phyloP scores from a whole-genome alignment of 2,329 filamentous ascomycete species.

The Trichophyton simii region DNA sequence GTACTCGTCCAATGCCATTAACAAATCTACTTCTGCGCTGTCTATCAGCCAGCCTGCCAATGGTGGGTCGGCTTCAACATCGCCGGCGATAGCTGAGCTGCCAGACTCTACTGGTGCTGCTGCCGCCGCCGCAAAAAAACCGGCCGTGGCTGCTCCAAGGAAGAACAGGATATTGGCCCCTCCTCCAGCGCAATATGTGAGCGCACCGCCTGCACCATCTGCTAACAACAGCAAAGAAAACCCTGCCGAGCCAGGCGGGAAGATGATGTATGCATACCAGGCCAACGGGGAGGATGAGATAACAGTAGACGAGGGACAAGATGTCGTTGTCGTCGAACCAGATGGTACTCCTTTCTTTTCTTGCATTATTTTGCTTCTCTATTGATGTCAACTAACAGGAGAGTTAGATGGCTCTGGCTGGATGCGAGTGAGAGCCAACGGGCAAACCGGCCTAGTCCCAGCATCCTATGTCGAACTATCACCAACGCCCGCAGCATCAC shows the following conservation, averaged over 20 bases:
- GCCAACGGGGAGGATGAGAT: conserved; percentile 71
- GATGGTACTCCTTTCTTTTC: conserved; percentile 54
- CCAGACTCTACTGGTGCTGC: conserved; percentile 19
- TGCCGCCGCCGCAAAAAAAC: conserved; percentile 20
- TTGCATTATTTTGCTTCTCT: neutral
- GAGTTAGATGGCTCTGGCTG: conserved; percentile 73
- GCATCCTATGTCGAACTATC: conserved; percentile 63
- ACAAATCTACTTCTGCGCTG: conserved; percentile 58
- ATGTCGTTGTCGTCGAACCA: conserved; percentile 66
- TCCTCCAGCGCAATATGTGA: conserved; percentile 69
- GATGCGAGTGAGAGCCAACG: conserved; percentile 65
- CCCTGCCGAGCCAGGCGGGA: conserved; percentile 53
- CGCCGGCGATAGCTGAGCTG: conserved; percentile 15
- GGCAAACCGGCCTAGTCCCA: conserved; percentile 72
- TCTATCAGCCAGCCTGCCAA: conserved; percentile 40
- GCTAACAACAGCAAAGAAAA: conserved; percentile 6
- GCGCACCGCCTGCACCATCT: conserved; percentile 45
- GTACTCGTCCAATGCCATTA: conserved; percentile 60
- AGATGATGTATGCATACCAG: conserved; percentile 83
- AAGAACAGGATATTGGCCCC: conserved; percentile 74
- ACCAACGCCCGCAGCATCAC: conserved; percentile 14
- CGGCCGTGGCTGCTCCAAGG: conserved; percentile 27
- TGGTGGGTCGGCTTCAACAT: conserved; percentile 27
- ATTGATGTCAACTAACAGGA: conserved; percentile 9
- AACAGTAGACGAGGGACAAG: conserved; percentile 62